Conservation (phyloP, 1,139 yeast species). For the Scheffersomyces parashehatae region DNA sequence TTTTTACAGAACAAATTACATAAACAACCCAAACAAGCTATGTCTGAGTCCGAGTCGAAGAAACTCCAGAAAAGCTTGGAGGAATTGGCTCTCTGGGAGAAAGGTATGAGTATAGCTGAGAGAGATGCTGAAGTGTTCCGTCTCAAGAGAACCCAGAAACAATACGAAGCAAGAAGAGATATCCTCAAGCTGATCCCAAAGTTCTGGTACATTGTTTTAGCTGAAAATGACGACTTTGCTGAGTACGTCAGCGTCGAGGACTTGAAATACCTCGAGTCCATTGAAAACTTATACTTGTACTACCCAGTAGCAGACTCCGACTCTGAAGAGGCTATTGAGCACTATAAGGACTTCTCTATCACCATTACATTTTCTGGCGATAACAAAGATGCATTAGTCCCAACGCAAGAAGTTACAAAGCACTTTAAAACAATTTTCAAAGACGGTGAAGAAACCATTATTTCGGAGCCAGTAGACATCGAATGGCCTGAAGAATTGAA, state of each 20-base stretch:
- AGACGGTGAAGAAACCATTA: slow-evolving; percentile 53
- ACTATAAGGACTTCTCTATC: slow-evolving; percentile 56
- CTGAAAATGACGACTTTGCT: slow-evolving; percentile 75
- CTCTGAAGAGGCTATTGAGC: slow-evolving; percentile 18
- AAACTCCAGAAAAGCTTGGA: slow-evolving; percentile 14
- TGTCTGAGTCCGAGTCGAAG: neutral
- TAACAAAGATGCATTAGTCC: slow-evolving; percentile 38
- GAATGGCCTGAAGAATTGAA: slow-evolving; percentile 62
- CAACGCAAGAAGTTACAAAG: slow-evolving; percentile 56
- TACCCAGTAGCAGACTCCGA: slow-evolving; percentile 41
- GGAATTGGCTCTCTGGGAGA: slow-evolving; percentile 56
- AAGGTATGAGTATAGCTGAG: slow-evolving; percentile 55
- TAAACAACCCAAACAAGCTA: no score
- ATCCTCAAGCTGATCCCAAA: slow-evolving; percentile 53
- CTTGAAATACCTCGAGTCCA: slow-evolving; percentile 62
- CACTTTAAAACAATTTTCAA: slow-evolving; percentile 45
- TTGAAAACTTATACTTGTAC: slow-evolving; percentile 56
- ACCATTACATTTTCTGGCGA: slow-evolving; percentile 47
- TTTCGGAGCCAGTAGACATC: slow-evolving; percentile 50
- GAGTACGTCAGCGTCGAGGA: slow-evolving; percentile 69
- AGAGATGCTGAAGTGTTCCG: slow-evolving; percentile 53
- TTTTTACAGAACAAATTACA: no score
- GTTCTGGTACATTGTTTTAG: slow-evolving; percentile 76
- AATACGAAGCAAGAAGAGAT: slow-evolving; percentile 51
- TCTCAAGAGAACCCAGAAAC: slow-evolving; percentile 48